Conservation (phyloP, 2,329 filamentous ascomycete genomes). For the Fusarium praegraminearum region DNA sequence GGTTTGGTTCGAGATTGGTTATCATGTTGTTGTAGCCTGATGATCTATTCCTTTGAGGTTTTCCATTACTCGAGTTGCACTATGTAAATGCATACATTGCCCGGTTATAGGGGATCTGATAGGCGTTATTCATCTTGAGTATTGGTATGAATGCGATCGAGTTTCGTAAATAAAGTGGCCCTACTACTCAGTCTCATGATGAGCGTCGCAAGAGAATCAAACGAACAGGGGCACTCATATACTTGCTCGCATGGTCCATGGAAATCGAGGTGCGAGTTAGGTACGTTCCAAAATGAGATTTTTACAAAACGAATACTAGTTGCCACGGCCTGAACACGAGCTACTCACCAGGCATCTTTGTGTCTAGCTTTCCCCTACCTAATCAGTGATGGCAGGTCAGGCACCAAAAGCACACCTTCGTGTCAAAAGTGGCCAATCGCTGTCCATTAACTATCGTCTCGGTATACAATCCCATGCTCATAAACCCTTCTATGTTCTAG, state of each 20-base stretch:
- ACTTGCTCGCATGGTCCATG: background rate
- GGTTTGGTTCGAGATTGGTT: fast-evolving
- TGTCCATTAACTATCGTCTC: background rate
- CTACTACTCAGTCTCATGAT: background rate
- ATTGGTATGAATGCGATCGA: background rate
- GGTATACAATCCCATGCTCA: background rate
- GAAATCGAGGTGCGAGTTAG: background rate
- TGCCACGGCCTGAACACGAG: background rate
- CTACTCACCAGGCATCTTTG: background rate
- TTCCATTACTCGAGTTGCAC: background rate
- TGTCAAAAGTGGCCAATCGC: background rate
- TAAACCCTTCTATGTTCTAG: background rate
- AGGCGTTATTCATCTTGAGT: background rate
- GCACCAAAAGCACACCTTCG: background rate
- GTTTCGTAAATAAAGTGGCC: background rate
- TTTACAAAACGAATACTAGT: background rate
- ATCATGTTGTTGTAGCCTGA: fast-evolving
- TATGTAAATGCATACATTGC: background rate
- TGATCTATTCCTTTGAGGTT: background rate
- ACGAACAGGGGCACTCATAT: background rate
- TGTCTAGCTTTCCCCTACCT: background rate
- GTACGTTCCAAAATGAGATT: background rate
- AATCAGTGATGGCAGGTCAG: background rate
- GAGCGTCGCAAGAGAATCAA: background rate
- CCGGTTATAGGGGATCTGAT: background rate